Percentiles rank a stretch among this genome's conserved stretches.
Conservation (phyloP, 495 filamentous ascomycete species). For the Neurospora terricola region DNA sequence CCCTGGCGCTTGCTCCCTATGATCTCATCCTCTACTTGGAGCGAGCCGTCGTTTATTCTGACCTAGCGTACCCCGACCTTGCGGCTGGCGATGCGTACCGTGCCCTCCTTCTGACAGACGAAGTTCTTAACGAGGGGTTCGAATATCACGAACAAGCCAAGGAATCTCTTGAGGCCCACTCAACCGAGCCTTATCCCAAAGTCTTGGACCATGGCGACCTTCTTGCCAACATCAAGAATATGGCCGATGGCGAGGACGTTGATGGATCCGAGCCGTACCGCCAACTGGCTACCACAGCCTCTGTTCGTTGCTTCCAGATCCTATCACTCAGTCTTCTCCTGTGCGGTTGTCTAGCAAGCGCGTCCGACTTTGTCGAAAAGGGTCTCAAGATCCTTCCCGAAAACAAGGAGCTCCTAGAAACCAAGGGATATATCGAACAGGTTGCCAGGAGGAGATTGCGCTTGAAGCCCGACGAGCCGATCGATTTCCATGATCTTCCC, state of each 20-base stretch:
- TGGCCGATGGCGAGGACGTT: constrained; percentile 21
- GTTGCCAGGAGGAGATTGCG: constrained; percentile 36
- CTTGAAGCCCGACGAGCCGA: constrained; percentile 25
- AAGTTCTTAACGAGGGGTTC: constrained; percentile 56
- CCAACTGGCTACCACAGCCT: constrained; percentile 30
- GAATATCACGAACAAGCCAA: constrained; percentile 53
- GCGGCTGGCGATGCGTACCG: constrained; percentile 86
- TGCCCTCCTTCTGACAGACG: constrained; percentile 75
- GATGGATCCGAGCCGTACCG: constrained; percentile 21
- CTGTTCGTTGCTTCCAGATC: constrained; percentile 43
- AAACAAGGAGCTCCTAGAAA: constrained; percentile 39
- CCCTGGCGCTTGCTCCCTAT: constrained; percentile 52
- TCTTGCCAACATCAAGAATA: constrained; percentile 24
- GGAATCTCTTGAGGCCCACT: constrained; percentile 28
- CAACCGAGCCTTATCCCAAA: constrained; percentile 20
- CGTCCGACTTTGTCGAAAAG: constrained; percentile 52
- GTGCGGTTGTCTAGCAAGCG: constrained; percentile 63
- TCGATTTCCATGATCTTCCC: constrained; percentile 46
- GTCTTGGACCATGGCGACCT: constrained; percentile 33
- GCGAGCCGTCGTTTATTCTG: constrained; percentile 57
- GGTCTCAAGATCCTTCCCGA: constrained; percentile 33
- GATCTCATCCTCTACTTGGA: constrained; percentile 67
- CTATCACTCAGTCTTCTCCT: constrained; percentile 50
- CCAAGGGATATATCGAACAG: constrained; percentile 36
- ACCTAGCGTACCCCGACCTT: constrained; percentile 80